Evolutionary conservation across 2,329 filamentous ascomycete genomes (phyloP).

Genomic region (Thielaviopsis populi): DNA sequence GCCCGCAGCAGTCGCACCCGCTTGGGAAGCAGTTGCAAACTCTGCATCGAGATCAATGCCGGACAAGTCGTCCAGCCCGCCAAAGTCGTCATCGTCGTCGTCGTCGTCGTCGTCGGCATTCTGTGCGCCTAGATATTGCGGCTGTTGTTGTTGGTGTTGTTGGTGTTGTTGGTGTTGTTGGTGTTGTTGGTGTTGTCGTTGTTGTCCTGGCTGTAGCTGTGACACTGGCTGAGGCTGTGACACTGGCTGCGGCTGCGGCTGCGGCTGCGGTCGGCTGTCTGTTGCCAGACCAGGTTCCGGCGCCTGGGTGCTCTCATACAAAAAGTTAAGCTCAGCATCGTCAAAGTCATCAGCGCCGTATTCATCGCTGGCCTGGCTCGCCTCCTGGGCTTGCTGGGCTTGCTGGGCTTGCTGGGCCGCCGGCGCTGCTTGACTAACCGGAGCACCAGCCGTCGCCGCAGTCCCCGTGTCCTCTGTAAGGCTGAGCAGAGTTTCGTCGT

Average conservation of each 20-base stretch:
- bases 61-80: conserved; percentile 11
- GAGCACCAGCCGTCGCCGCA: too few relatives aligned
- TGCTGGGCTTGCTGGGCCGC: neutral
- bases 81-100: conserved; percentile 12
- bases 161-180: too few relatives aligned
- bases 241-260: neutral
- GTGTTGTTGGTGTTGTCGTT: too few relatives aligned
- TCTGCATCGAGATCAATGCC: conserved; percentile 16
- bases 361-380: conserved; percentile 27
- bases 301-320: conserved; percentile 24
- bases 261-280: neutral
- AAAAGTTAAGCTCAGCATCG: conserved; percentile 36
- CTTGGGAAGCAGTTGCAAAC: conserved; percentile 15
- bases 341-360: conserved; percentile 46
- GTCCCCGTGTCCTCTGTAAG: conserved; percentile 5
- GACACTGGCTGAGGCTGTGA: too few relatives aligned
- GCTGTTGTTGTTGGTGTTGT: too few relatives aligned
- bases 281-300: conserved; percentile 13
- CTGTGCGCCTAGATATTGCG: too few relatives aligned
- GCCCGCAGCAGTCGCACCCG: neutral
- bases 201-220: too few relatives aligned
- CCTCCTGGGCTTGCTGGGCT: neutral
- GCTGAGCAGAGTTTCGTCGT: conserved; percentile 12
- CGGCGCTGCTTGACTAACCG: neutral
- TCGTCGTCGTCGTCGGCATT: neutral